Conservation (phyloP, 2,329 filamentous ascomycete genomes). For the Colletotrichum somersetense region DNA sequence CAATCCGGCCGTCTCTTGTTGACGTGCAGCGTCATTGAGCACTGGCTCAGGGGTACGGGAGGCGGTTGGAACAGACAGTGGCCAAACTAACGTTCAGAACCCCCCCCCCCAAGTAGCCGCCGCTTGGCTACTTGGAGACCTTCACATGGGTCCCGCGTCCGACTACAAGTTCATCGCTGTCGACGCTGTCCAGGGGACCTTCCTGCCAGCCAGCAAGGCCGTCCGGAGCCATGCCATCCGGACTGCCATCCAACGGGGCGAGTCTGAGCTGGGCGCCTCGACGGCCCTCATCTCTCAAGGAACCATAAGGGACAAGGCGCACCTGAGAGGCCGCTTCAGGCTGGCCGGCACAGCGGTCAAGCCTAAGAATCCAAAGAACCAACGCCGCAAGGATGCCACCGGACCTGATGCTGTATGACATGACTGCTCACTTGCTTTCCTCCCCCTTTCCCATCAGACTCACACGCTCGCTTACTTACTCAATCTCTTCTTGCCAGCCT, state of each 20-base stretch:
- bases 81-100: background rate
- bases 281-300: slow-evolving; percentile 22
- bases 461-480: background rate
- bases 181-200: slow-evolving; percentile 10
- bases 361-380: slow-evolving; percentile 1
- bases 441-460: background rate
- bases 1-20: background rate
- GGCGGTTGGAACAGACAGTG: background rate
- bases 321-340: slow-evolving; percentile 40
- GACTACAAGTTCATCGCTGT: slow-evolving; percentile 41
- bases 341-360: slow-evolving; percentile 2
- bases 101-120: too few relatives aligned
- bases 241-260: slow-evolving; percentile 36
- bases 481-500: background rate
- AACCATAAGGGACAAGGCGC: slow-evolving; percentile 23
- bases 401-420: background rate
- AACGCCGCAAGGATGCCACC: background rate
- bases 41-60: background rate
- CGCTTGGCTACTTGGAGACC: background rate
- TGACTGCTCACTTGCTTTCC: too few relatives aligned
- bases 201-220: slow-evolving; percentile 33
- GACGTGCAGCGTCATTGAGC: slow-evolving; percentile 1
- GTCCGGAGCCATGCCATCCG: slow-evolving; percentile 41
- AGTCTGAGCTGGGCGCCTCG: slow-evolving; percentile 16
- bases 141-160: slow-evolving; percentile 22